phyloP scores from a whole-genome alignment of 495 filamentous ascomycete species.

The Pseudomonodictys pantanalensis region DNA sequence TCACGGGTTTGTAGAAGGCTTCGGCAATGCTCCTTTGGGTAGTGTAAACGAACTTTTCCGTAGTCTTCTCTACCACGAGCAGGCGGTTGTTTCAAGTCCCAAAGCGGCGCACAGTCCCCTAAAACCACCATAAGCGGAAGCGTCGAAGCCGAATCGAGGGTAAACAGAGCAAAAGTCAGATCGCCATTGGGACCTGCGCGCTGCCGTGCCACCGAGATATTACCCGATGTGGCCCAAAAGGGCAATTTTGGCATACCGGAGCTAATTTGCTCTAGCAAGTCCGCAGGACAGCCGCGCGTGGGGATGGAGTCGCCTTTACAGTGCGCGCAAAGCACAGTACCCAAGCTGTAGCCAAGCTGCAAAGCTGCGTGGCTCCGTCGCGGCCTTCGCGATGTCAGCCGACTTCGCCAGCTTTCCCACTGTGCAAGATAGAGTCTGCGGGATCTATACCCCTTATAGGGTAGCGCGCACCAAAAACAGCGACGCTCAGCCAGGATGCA shows the following conservation, averaged over 20 bases:
- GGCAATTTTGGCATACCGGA: conserved; percentile 9
- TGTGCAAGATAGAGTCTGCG: conserved; percentile 2
- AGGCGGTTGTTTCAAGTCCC: not conserved
- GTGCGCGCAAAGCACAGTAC: not conserved
- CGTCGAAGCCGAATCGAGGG: not conserved
- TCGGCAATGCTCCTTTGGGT: not conserved
- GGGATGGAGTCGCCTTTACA: not conserved
- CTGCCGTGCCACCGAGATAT: conserved; percentile 11
- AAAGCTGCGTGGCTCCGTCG: not conserved
- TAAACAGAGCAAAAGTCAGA: not conserved
- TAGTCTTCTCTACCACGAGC: not conserved
- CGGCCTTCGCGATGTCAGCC: conserved; percentile 1
- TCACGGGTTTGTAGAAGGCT: conserved; percentile 13
- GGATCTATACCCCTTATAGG: not conserved
- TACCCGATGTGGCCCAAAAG: conserved; percentile 17
- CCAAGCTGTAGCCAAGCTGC: conserved; percentile 17
- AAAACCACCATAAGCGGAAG: not conserved
- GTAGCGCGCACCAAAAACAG: not conserved
- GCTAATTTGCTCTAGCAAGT: conserved; percentile 14
- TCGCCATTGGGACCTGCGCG: not conserved
- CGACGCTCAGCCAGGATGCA: not conserved
- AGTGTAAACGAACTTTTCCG: not conserved
- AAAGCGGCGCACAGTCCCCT: not conserved
- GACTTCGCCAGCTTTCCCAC: not conserved
- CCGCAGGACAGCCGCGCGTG: not conserved